Evolutionary conservation across 495 filamentous ascomycete species (phyloP).

Genomic region (Penicillium malachiteum): DNA sequence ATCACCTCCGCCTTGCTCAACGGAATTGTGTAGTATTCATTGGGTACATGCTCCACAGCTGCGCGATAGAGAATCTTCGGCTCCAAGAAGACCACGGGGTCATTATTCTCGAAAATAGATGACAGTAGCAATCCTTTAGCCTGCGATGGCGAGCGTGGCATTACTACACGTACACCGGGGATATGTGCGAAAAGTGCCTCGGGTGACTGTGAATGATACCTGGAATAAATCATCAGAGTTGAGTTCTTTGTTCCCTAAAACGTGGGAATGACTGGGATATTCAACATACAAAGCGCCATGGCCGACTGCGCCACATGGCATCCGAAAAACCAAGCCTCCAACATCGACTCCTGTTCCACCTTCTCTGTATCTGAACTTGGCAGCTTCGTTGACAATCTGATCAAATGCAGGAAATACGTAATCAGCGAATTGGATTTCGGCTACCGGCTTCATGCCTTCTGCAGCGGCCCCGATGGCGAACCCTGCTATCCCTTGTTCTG

Average conservation of each 20-base stretch:
- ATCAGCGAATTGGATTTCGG: constrained; percentile 98
- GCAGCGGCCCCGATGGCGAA: constrained; percentile 89
- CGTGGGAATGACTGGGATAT: neutral
- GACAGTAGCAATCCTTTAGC: constrained; percentile 85
- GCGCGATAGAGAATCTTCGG: constrained; percentile 95
- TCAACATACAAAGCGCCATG: constrained; percentile 78
- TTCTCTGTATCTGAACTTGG: constrained; percentile 87
- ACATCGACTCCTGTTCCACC: constrained; percentile 65
- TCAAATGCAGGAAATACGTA: constrained; percentile 97
- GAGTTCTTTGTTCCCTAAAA: constrained; percentile 66
- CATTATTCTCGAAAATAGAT: constrained; percentile 76
- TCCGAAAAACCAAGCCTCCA: constrained; percentile 83
- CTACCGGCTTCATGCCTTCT: constrained; percentile 89
- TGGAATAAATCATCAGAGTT: constrained; percentile 75
- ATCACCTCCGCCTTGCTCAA: constrained; percentile 87
- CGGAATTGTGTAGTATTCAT: constrained; percentile 76
- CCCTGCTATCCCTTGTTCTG: constrained; percentile 91
- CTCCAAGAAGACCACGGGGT: constrained; percentile 95
- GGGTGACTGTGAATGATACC: constrained; percentile 91
- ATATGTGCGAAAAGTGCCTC: constrained; percentile 91
- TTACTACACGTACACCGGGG: constrained; percentile 84
- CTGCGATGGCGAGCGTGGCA: constrained; percentile 86
- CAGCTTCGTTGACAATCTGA: constrained; percentile 95
- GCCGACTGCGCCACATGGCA: constrained; percentile 95
- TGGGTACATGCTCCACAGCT: constrained; percentile 91